Evolutionary conservation across 176 grass and related monocot species (phyloP), one percentile per base, ranked within the genome.

Genomic region (Aegilops umbellulata): DNA sequence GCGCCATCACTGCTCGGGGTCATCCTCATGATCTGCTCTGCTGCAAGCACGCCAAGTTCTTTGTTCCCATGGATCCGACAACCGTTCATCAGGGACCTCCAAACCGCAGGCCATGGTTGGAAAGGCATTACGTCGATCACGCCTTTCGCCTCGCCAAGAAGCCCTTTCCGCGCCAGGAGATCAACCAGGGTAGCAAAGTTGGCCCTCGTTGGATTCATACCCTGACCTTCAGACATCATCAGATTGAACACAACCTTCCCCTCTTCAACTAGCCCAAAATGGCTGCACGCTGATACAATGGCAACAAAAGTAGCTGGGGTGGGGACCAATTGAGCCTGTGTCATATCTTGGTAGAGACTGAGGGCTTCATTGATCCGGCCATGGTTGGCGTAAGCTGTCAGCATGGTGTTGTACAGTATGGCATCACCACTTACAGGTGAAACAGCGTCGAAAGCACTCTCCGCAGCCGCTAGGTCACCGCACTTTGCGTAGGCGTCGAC

Each of bases 41-140:
- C 80, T 19, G 92, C 89, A 66, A 91, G 19, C 81, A 86, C 80
- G 7, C 88, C 69, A 1, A 89, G 82, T 53, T 91, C 80, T 78
- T 89, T 89, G 47, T 87, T 84, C 63, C 83, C 83, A 13, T 94
- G 86, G 78, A 86, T 89, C 31, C 89, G 83, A 25, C 92, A 94
- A n/a, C 92, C 92, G 25, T 90, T 94, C 89, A 91, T 69, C 25
- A 94, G 75, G n/a, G 83, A 86, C 81, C 86, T 88, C 92, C 92
- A 94, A 34, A 86, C 76, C 25, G 75, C 75, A 81, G 89, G 83
- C 89, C 92, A 94, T 1, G 86, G 89, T 20, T 89, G 80, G 75
- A 88, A 91, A 7, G 86, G 83, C 88, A 94, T 94, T 34, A 80
- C 77, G 7, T 87, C 41, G 8, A 94, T 81, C 32, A 88, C 51